A percentile compares a stretch with the other conserved stretches of the same genome.
Conservation (phyloP, 257 asterid species). For the Nicotiana otophora region DNA sequence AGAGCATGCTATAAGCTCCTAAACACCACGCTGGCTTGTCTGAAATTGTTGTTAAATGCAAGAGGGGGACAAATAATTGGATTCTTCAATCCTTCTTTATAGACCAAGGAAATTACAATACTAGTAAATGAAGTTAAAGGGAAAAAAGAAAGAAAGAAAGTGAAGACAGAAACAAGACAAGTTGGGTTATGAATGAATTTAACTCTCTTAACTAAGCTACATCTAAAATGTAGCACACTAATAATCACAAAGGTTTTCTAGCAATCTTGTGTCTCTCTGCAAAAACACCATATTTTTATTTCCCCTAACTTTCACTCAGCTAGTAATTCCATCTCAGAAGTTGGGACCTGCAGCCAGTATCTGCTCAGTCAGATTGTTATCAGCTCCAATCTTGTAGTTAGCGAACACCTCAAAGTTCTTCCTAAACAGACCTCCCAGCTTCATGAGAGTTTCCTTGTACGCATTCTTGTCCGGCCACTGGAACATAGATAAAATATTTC, state of each 20-base stretch:
- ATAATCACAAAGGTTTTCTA: not conserved
- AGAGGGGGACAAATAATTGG: not conserved
- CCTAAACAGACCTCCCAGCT: conserved; percentile 72
- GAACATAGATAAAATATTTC: conserved; percentile 1
- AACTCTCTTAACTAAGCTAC: not conserved
- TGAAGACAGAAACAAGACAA: not conserved
- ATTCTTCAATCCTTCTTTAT: not conserved
- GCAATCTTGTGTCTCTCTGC: not conserved
- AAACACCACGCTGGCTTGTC: too few relatives aligned
- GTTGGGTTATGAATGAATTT: not conserved
- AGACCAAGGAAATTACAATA: not conserved
- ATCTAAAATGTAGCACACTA: not conserved
- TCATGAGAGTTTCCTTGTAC: conserved; percentile 55
- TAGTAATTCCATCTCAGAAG: conserved; percentile 24
- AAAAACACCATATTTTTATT: not conserved
- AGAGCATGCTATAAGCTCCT: not conserved
- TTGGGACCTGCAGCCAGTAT: conserved; percentile 81
- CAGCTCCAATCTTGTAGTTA: conserved; percentile 62
- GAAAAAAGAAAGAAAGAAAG: not conserved
- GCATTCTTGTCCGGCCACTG: conserved; percentile 74
- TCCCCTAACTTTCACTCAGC: not conserved
- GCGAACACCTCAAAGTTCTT: conserved; percentile 69
- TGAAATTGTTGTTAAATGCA: not conserved
- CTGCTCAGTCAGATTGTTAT: conserved; percentile 52
- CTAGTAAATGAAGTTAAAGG: not conserved